Evolutionary conservation across 805 yeast genomes (phyloP), one percentile per base, ranked within the genome.

Genomic region (Nematodospora valgi): DNA sequence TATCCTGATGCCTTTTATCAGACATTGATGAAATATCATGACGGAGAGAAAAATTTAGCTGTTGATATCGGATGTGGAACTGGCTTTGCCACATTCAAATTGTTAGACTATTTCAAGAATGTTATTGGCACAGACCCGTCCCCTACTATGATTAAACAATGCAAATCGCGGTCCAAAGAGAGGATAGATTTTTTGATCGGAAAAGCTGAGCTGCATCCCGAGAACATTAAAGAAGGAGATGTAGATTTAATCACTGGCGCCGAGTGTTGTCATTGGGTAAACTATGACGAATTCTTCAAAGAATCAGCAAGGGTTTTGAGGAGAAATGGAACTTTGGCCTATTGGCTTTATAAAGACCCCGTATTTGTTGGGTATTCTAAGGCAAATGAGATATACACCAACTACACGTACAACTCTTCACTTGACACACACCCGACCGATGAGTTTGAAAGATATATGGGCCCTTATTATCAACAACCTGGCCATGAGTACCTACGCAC

Each of bases 181-280:
- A 23, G 18, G n/a, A 42, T 60, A 12, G 30, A 39, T 15, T 62
- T 61, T 35, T 17, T 35, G 17, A 42, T 43, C 4, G 58, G 58
- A 0, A 40, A 56, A 1, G 65, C 54, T 3, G 68, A 61, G 33
- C 19, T 37, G 9, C 43, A 52, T 1, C 64, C 68, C 2, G 10
- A 9, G 2, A 32, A 30, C 2, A 47, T 59, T 2, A 27, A 30
- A 2, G 32, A 43, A 1, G 38, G 47, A 7, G 54, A 75, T 0
- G 74, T 78, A 6, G 94, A 83, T 51, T 40, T 86, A 47, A 64
- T 86, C 10, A 73, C 87, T 2, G 84, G 81, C n/a, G 95, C 89
- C 0, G 88, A 88, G 52, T 82, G 88, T 39, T 77, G 74, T n/a
- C 96, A 88, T 58, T 88, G 96, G 95, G 74, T 86, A 38, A 70